A percentile compares a stretch with the other conserved stretches of the same genome.
Evolutionary conservation across 2,329 filamentous ascomycete genomes (phyloP).

Genomic region (Aspergillus proliferans): DNA sequence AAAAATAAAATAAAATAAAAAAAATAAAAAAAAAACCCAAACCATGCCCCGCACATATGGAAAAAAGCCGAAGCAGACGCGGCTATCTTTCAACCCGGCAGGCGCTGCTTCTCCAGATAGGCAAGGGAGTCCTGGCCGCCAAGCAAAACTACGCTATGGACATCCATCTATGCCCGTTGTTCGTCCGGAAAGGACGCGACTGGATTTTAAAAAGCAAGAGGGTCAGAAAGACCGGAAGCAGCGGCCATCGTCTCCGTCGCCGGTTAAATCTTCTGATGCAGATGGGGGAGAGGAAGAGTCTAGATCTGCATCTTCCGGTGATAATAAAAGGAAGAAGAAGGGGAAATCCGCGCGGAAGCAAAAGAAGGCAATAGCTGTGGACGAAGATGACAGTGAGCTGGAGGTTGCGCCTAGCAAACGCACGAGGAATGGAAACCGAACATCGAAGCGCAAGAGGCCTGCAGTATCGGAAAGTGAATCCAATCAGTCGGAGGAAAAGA

Average conservation of each 20-base stretch:
- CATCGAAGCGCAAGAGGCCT: constrained; percentile 13
- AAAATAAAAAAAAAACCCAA: not conserved
- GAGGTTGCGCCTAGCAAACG: constrained; percentile 3
- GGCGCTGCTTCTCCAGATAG: constrained; percentile 21
- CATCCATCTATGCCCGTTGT: constrained; percentile 20
- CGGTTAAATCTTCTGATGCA: not conserved
- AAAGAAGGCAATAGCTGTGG: constrained; percentile 1
- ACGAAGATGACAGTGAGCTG: constrained; percentile 13
- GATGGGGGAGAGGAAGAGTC: not conserved
- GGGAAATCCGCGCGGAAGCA: not conserved
- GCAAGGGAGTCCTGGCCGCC: constrained; percentile 15
- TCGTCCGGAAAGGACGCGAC: constrained; percentile 6
- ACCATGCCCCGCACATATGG: constrained; percentile 26
- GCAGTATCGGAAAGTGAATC: constrained; percentile 3
- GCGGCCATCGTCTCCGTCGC: constrained; percentile 3
- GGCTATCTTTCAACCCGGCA: constrained; percentile 36
- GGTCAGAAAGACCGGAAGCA: constrained; percentile 1
- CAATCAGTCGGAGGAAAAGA: constrained; percentile 12
- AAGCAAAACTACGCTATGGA: constrained; percentile 29
- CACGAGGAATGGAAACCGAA: constrained; percentile 3
- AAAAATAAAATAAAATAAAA: not conserved
- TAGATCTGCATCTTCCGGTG: no score
- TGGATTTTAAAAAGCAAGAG: constrained; percentile 3
- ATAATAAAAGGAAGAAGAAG: not conserved
- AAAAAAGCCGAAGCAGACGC: constrained; percentile 34